Percentiles rank a stretch among this genome's conserved stretches.
Conservation (phyloP, 2,329 filamentous ascomycete species). For the Oidium heveae region DNA sequence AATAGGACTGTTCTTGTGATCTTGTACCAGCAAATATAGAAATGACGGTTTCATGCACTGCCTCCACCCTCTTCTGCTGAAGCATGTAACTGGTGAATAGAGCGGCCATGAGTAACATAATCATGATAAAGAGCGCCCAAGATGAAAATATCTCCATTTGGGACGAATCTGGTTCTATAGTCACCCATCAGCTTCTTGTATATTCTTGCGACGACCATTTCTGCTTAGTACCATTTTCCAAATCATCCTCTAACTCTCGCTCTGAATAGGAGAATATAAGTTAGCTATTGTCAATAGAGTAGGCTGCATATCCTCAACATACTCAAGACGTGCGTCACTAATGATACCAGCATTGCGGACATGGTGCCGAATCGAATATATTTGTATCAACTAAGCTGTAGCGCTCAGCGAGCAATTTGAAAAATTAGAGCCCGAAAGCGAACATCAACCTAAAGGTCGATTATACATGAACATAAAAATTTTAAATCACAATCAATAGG, state of each 20-base stretch:
- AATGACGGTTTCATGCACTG: constrained; percentile 91
- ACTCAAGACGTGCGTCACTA: background rate
- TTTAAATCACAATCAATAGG: too few species aligned
- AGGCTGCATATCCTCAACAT: background rate
- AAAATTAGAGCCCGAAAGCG: too few species aligned
- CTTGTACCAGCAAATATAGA: constrained; percentile 74
- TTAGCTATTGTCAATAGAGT: too few species aligned
- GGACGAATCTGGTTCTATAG: constrained; percentile 45
- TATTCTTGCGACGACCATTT: background rate
- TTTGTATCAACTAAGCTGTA: background rate
- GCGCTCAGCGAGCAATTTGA: too few species aligned
- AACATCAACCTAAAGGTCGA: too few species aligned
- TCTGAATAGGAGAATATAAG: background rate
- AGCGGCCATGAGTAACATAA: constrained; percentile 75
- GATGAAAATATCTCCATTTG: constrained; percentile 89
- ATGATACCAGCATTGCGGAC: background rate
- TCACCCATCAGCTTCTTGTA: constrained; percentile 7
- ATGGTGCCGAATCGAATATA: background rate
- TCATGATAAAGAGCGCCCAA: constrained; percentile 93
- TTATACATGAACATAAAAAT: too few species aligned
- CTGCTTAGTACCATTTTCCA: background rate
- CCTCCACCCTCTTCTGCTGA: constrained; percentile 89
- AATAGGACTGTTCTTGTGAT: too few species aligned
- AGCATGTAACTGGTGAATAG: constrained; percentile 95
- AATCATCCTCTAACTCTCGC: background rate